A percentile compares a stretch with the other conserved stretches of the same genome.
phyloP scores from a whole-genome alignment of 768 basidiomycete genomes.

The Tulasnella sp. region DNA sequence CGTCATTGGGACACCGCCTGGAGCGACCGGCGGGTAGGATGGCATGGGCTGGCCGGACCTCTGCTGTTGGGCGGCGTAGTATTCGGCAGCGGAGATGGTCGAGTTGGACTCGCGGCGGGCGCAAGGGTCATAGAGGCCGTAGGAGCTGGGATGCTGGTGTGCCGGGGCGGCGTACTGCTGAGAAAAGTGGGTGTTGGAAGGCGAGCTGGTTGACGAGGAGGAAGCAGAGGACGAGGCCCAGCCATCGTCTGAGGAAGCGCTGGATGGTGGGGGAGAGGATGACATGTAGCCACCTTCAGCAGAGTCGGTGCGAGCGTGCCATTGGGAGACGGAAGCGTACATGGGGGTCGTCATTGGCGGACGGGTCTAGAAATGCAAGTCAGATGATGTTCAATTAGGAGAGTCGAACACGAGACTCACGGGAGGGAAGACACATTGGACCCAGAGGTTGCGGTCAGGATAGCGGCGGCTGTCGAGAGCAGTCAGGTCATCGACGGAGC shows the following conservation, averaged over 20 bases:
- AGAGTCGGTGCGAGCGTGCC: conserved; percentile 1
- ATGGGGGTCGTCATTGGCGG: conserved; percentile 12
- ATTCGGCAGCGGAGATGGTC: conserved; percentile 11
- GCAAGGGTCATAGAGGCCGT: conserved; percentile 5
- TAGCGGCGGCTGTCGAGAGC: conserved; percentile 11
- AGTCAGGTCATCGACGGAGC: conserved; percentile 14
- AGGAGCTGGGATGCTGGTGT: neutral
- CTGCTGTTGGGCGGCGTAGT: conserved; percentile 8
- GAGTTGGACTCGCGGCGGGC: conserved; percentile 13
- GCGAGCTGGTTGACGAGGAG: neutral
- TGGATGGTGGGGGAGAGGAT: conserved; percentile 9
- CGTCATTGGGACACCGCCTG: conserved; percentile 2
- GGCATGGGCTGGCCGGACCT: neutral
- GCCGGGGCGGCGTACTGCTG: conserved; percentile 9
- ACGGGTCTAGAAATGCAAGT: conserved; percentile 1
- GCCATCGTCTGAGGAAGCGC: conserved; percentile 10
- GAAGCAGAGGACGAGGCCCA: neutral
- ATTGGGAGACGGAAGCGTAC: conserved; percentile 13
- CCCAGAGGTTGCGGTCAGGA: conserved; percentile 10
- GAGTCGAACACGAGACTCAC: conserved; percentile 9
- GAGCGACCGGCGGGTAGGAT: neutral
- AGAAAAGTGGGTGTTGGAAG: conserved; percentile 7
- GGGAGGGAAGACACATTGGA: conserved; percentile 14
- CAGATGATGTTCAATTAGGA: neutral
- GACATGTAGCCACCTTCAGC: conserved; percentile 5